These are phyloP conservation scores for Verticillium zaregamsianum DNA, from an alignment of 2,329 filamentous ascomycete species.

Conservation along the genomic window DNA sequence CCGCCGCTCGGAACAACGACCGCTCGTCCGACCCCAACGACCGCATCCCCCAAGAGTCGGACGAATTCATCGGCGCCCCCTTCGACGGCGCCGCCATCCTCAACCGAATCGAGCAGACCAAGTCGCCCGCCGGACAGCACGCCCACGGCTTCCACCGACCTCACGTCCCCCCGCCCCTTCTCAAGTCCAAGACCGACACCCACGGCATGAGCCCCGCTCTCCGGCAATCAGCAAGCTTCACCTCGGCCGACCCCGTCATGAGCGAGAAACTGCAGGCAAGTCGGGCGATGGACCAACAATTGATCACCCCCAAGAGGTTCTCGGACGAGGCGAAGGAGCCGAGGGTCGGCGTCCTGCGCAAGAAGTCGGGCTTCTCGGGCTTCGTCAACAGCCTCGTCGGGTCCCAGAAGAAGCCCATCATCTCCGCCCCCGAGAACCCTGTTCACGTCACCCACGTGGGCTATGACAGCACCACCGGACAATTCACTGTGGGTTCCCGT, in stretches of 20 bases:
- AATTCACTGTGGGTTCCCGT: conserved; percentile 73
- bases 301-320: conserved; percentile 63
- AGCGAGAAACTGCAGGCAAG: conserved; percentile 34
- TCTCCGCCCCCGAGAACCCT: conserved; percentile 96
- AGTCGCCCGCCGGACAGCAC: conserved; percentile 26
- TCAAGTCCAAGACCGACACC: conserved; percentile 50
- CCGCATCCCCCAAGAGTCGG: conserved; percentile 29
- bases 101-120: conserved; percentile 53
- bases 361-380: conserved; percentile 84
- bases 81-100: conserved; percentile 62
- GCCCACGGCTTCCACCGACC: conserved; percentile 21
- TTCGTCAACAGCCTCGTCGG: conserved; percentile 81
- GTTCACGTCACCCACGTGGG: conserved; percentile 98
- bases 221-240: conserved; percentile 64
- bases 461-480: conserved; percentile 92
- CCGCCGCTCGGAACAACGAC: conserved; percentile 5
- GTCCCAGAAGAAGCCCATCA: conserved; percentile 84
- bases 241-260: conserved; percentile 46
- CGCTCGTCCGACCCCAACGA: conserved; percentile 5
- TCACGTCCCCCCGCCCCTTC: conserved; percentile 26
- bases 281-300: conserved; percentile 33
- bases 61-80: conserved; percentile 61
- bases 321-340: conserved; percentile 71
- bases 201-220: conserved; percentile 50
- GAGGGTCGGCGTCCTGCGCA: conserved; percentile 61